A percentile compares a stretch with the other conserved stretches of the same genome.
Evolutionary conservation across 148 eudicot genomes (phyloP).

Genomic region (Oxyria digyna): DNA sequence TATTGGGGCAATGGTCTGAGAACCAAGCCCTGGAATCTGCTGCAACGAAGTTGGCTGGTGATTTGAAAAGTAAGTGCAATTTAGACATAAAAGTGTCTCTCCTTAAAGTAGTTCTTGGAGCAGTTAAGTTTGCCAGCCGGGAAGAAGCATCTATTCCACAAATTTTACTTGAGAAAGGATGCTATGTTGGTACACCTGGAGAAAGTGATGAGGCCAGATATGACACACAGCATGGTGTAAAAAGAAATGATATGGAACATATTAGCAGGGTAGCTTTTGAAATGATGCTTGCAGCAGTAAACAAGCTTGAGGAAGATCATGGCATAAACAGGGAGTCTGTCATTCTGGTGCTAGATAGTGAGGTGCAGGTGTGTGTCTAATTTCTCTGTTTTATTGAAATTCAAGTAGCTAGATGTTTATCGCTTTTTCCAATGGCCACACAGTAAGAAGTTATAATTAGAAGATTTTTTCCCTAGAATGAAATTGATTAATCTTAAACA

Average conservation of each 20-base stretch:
- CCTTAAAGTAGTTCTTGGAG: conserved; percentile 34
- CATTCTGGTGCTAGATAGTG: conserved; percentile 65
- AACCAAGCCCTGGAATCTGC: conserved; percentile 25
- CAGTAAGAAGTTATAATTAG: too few species aligned
- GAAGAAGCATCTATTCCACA: conserved; percentile 29
- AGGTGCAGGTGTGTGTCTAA: conserved; percentile 56
- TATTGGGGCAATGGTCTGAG: conserved; percentile 55
- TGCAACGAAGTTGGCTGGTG: conserved; percentile 27
- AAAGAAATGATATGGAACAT: conserved; percentile 19
- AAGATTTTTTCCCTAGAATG: too few species aligned
- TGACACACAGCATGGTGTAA: conserved; percentile 8
- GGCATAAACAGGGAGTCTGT: conserved; percentile 47
- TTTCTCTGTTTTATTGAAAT: conserved; percentile 7
- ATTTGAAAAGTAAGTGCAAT: conserved; percentile 27
- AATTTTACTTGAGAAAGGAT: conserved; percentile 51
- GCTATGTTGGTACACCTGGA: conserved; percentile 31
- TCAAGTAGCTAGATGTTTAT: background rate
- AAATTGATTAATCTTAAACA: too few species aligned
- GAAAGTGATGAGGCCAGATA: conserved; percentile 12
- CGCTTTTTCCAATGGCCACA: too few species aligned
- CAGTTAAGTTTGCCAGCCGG: conserved; percentile 25
- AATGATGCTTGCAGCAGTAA: conserved; percentile 25
- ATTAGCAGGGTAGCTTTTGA: conserved; percentile 20
- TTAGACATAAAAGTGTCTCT: conserved; percentile 27
- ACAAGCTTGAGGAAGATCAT: conserved; percentile 37